Base-by-base conservation (phyloP, 2,329 filamentous ascomycete genomes). In the Acephala macrosclerotiorum region DNA sequence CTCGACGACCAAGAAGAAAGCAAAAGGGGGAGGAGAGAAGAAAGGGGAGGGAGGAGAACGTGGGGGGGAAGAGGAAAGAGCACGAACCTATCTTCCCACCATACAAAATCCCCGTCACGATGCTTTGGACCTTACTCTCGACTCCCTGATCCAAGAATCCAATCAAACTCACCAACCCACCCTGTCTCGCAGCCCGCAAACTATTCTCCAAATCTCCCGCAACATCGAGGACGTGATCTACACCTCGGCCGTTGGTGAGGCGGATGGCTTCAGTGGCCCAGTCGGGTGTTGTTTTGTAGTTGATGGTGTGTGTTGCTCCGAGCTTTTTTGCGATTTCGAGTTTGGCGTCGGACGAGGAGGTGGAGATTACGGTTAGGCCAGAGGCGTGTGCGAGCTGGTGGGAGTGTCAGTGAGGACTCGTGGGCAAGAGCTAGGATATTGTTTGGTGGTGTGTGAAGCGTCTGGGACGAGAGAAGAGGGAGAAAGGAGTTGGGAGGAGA, bases 181-280 rank as follows among this genome's bases (percentile, higher is more conserved):
- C 51, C 14, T 57, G 49, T 29, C n/a, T 62, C 49, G 57, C 49
- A 22, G 8, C 33, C n/a, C 9, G 57, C 49, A 47, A 26, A 49
- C 51, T 62, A 35, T n/a, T 11, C n/a, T 57, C 60, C 22, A 57
- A 11, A 29, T 51, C 36, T 1, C 84, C 85, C 45, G 83, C 84
- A 40, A 79, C 80, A 68, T 87, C 85, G 66, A 87, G 78, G 59
- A 87, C 80, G 61, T 85, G 75, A 76, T 87, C 83, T 12, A 81
- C 84, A 22, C 84, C 84, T n/a, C 74, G 72, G 12, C 77, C 77
- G 33, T 64, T 59, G 0, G 84, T 86, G 6, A 82, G 69, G n/a
- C 75, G 60, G 71, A 84, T 76, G 1, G 84, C 84, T 25, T 74
- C 74, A 20, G 80, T 78, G 38, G 83, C 78, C 85, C 85, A 87